These are phyloP conservation scores for Elasticomyces elasticus DNA, from an alignment of 495 filamentous ascomycete species.

Conservation along the genomic window DNA sequence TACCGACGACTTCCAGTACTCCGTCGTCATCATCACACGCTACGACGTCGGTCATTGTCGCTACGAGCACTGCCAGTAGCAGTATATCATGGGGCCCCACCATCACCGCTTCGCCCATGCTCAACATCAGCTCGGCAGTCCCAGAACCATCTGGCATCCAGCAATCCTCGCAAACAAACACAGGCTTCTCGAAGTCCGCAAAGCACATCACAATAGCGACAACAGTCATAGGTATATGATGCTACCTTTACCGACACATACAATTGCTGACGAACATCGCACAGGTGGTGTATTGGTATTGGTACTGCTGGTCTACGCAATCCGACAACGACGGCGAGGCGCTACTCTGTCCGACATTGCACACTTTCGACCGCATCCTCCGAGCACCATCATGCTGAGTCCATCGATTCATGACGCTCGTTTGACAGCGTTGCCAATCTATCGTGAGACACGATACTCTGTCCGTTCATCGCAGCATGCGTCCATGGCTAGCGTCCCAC, in stretches of 20 bases:
- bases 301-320: slow-evolving; percentile 6
- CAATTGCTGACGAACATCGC: no score
- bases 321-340: slow-evolving; percentile 11
- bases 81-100: slow-evolving; percentile 3
- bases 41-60: not conserved
- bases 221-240: slow-evolving; percentile 10
- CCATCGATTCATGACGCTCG: not conserved
- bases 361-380: slow-evolving; percentile 9
- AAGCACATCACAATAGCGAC: slow-evolving; percentile 7
- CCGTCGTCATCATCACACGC: not conserved
- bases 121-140: no score
- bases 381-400: slow-evolving; percentile 5
- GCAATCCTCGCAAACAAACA: not conserved
- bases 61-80: not conserved
- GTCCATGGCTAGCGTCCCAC: not conserved
- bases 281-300: slow-evolving; percentile 11
- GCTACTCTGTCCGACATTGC: slow-evolving; percentile 11
- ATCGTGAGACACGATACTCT: slow-evolving; percentile 14
- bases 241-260: not conserved
- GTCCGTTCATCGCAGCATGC: slow-evolving; percentile 13
- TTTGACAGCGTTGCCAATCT: slow-evolving; percentile 15
- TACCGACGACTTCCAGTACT: not conserved
- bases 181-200: not conserved
- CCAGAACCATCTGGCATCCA: not conserved
- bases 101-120: slow-evolving; percentile 8